These are phyloP conservation scores for Aquilaria malaccensis DNA, from an alignment of 345 rosid species.

Conservation along the genomic window DNA sequence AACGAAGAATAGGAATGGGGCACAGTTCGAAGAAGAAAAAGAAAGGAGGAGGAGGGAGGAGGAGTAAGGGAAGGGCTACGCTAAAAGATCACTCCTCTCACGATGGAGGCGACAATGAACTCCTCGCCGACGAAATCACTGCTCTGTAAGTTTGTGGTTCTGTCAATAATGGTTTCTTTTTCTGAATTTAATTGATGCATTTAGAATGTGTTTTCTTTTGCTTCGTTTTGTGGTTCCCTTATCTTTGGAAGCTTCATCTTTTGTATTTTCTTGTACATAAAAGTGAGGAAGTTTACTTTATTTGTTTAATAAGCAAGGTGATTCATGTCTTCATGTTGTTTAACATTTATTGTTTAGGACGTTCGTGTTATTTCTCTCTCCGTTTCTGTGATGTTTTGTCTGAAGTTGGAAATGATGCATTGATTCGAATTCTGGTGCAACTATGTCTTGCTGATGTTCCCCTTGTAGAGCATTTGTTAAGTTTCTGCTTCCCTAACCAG, in stretches of 20 bases:
- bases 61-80: constrained; percentile 60
- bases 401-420: too few species aligned
- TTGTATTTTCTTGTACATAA: constrained; percentile 80
- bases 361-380: too few species aligned
- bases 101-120: constrained; percentile 57
- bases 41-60: constrained; percentile 51
- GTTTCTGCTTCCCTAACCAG: too few species aligned
- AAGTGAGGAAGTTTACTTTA: constrained; percentile 38
- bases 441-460: too few species aligned
- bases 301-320: too few species aligned
- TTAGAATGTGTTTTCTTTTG: not conserved
- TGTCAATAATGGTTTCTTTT: too few species aligned
- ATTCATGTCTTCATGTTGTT: too few species aligned
- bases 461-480: too few species aligned
- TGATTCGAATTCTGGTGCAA: too few species aligned
- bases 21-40: constrained; percentile 71
- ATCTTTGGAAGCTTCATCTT: constrained; percentile 87
- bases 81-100: constrained; percentile 53
- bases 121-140: constrained; percentile 86
- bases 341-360: too few species aligned
- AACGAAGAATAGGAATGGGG: constrained; percentile 35
- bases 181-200: not conserved
- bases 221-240: constrained; percentile 22
- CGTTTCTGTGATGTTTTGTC: too few species aligned
- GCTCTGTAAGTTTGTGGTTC: constrained; percentile 56